These are phyloP conservation scores for Metschnikowia drakensbergensis DNA, from an alignment of 805 yeast genomes.

Conservation along the genomic window DNA sequence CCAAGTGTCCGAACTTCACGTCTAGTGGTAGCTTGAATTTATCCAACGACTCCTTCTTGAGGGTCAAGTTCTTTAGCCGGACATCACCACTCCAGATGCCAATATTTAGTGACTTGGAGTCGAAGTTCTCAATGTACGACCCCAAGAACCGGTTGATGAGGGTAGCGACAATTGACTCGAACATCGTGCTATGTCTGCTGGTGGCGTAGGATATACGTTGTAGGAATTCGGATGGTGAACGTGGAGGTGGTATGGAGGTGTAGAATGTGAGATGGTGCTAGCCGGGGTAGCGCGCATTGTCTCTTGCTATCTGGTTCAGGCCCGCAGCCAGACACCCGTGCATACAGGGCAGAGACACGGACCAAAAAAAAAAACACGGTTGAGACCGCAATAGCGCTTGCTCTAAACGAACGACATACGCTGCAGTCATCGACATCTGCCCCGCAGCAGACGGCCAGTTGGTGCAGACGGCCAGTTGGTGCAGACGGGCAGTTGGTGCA, in stretches of 20 bases:
- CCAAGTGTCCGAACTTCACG: constrained; percentile 85
- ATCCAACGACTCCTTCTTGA: constrained; percentile 88
- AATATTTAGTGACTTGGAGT: constrained; percentile 88
- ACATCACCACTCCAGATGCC: constrained; percentile 99
- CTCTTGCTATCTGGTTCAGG: constrained; percentile 1
- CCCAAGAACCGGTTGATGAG: constrained; percentile 61
- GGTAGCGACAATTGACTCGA: constrained; percentile 63
- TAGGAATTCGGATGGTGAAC: no score
- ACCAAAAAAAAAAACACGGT: no score
- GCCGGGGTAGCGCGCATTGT: constrained; percentile 1
- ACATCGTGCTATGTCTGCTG: constrained; percentile 34
- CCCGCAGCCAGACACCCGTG: background rate
- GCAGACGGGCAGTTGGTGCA: no score
- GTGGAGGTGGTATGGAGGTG: background rate
- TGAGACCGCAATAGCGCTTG: no score
- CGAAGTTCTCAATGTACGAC: constrained; percentile 87
- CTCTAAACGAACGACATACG: no score
- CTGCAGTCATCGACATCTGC: no score
- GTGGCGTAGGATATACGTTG: no score
- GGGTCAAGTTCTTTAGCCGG: constrained; percentile 66
- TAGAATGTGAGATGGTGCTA: background rate
- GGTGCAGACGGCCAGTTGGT: no score
- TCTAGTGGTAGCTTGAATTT: constrained; percentile 80
- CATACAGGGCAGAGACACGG: no score
- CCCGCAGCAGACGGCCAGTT: no score